These are phyloP conservation scores for Ustilago tritici DNA, from an alignment of 1,284 basidiomycete species.

Conservation along the genomic window DNA sequence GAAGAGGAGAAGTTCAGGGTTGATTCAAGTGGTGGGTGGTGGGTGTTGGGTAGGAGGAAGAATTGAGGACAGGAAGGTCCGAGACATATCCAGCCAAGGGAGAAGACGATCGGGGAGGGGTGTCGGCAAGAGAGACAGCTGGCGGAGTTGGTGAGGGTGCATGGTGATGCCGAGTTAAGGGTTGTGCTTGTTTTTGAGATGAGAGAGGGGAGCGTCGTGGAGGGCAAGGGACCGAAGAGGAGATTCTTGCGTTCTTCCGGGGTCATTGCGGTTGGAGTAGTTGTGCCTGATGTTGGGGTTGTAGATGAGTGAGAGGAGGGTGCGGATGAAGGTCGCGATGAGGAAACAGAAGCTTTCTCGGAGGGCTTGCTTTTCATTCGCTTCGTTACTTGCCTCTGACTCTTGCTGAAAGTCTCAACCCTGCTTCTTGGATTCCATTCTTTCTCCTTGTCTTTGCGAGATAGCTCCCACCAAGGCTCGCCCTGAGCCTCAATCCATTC, in stretches of 20 bases:
- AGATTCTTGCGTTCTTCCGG: slow-evolving; percentile 9
- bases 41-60: slow-evolving; percentile 17
- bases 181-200: slow-evolving; percentile 4
- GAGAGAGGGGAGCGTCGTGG: slow-evolving; percentile 18
- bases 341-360: not conserved
- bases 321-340: not conserved
- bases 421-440: slow-evolving; percentile 34
- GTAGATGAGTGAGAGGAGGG: not conserved
- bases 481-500: slow-evolving; percentile 52
- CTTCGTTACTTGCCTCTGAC: slow-evolving; percentile 13
- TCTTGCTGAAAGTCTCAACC: slow-evolving; percentile 18
- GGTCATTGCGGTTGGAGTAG: not conserved
- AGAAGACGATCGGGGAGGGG: slow-evolving; percentile 30
- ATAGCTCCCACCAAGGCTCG: slow-evolving; percentile 48
- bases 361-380: slow-evolving; percentile 13
- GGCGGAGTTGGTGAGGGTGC: slow-evolving; percentile 18
- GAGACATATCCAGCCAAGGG: slow-evolving; percentile 47
- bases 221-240: slow-evolving; percentile 17
- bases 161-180: slow-evolving; percentile 6
- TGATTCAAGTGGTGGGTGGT: slow-evolving; percentile 2
- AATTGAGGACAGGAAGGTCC: slow-evolving; percentile 32
- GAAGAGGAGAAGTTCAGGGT: slow-evolving; percentile 8
- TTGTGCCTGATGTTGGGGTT: not conserved
- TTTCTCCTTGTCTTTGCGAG: not conserved
- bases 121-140: slow-evolving; percentile 19